Evolutionary conservation across 2,329 filamentous ascomycete genomes (phyloP).

Genomic region (Fusarium sp.): DNA sequence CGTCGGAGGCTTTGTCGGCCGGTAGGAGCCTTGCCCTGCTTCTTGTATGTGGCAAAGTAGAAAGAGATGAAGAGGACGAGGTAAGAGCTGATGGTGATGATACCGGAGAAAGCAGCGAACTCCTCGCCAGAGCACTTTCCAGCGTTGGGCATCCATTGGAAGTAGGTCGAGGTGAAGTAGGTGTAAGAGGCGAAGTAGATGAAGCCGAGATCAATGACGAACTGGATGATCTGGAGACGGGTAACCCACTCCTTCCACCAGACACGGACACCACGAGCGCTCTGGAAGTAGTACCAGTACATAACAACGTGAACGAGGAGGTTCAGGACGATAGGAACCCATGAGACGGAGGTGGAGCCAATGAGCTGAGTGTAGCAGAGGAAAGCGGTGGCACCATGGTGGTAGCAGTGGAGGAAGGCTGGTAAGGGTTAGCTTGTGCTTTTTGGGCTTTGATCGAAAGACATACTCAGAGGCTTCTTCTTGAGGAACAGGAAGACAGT

Average conservation of each 20-base stretch:
- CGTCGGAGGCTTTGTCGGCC: conserved; percentile 81
- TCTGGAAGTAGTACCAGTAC: conserved; percentile 99
- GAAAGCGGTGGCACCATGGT: conserved; percentile 95
- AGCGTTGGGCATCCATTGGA: conserved; percentile 81
- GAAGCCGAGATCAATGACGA: conserved; percentile 96
- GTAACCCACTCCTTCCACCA: conserved; percentile 99
- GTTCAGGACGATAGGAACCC: conserved; percentile 94
- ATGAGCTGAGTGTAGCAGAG: conserved; percentile 98
- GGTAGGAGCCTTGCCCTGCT: conserved; percentile 80
- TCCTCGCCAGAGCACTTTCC: conserved; percentile 95
- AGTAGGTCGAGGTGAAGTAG: conserved; percentile 95
- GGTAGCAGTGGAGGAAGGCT: conserved; percentile 98
- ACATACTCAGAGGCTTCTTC: conserved; percentile 90
- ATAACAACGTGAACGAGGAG: conserved; percentile 95
- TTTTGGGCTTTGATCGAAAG: not conserved
- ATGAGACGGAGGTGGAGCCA: conserved; percentile 91
- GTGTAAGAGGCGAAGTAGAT: conserved; percentile 99
- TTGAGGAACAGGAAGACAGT: conserved; percentile 98
- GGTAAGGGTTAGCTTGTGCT: conserved; percentile 45
- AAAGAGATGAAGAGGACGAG: conserved; percentile 98
- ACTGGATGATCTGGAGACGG: conserved; percentile 95
- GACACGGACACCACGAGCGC: conserved; percentile 91
- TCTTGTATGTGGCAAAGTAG: conserved; percentile 97
- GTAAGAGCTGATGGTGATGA: conserved; percentile 93
- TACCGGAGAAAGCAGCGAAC: conserved; percentile 93